Evolutionary conservation across 805 yeast species (phyloP), one percentile per base, ranked within the genome.

Genomic region (Candida sphagnicola): DNA sequence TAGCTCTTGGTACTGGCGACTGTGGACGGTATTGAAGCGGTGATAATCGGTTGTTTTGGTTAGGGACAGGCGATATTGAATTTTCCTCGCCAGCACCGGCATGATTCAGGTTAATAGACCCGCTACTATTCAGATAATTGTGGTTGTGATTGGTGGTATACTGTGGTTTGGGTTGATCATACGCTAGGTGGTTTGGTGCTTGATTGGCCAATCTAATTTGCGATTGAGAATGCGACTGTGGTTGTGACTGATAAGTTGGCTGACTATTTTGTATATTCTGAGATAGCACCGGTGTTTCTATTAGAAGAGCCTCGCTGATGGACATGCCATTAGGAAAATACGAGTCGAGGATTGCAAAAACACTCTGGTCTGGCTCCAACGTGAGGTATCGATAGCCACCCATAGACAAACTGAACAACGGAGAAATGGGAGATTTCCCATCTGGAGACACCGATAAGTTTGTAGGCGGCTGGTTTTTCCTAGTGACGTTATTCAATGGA

Each of bases 311-410:
- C 35, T 82, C 87, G 13, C 64, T 61, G 71, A 82, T 74, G 2
- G 56, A 46, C 89, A 83, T 85, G 0, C 88, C 87, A n/a, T 64
- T 54, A 0, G 89, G 86, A 51, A 63, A 85, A 48, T 71, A 74
- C 15, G 62, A 62, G 42, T 84, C 89, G 6, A 85, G 47, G 0
- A 83, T 48, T 8, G 61, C 57, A 76, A 80, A 78, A 1, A 85
- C 77, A 14, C 64, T 56, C 35, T 72, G 74, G 51, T 85, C 91
- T 0, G 93, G 86, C 41, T 77, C 80, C 4, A 81, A 40, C 30
- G 38, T 34, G 37, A 40, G 26, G 42, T 16, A 13, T 46, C 34
- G 33, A n/a, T n/a, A n/a, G 43, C 31, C 38, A 44, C 19, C 37
- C 30, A 25, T 36, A 13, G n/a, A 42, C 41, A 52, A 3, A 57